Base-by-base conservation (phyloP, 768 basidiomycete species). In the Pleurotus tuber-regium region DNA sequence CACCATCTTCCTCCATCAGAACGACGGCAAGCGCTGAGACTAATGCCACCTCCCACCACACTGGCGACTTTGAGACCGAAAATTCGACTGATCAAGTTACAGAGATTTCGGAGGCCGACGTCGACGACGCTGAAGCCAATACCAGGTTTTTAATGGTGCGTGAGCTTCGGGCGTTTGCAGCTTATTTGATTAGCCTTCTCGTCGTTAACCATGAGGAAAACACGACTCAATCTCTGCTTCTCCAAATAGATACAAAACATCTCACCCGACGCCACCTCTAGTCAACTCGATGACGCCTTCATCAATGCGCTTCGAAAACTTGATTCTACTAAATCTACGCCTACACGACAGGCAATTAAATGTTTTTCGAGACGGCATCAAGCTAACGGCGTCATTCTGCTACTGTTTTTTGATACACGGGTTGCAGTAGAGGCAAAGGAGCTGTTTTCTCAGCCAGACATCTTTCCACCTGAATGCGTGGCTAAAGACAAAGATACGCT, bases 341-440 rank as follows among this genome's bases (percentile, higher is more conserved):
- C 43, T 44, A 21, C 46, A 18, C 30, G 11, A 29, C 35, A n/a
- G 9, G 35, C 35, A 38, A 48, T 48, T 14, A 48, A 48, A 48
- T 31, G 29, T 26, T 30, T 48, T n/a, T 48, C 19, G 14, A 31
- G 35, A 35, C 31, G 35, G 18, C 30, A 24, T 31, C 68, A 71
- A 43, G 70, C 71, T 8, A 70, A 78, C 30, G 83, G 83, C 5
- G 66, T 79, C 36, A 67, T 86, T 39, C 70, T 86, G 54, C 54
- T 84, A 16, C 77, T 82, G 5, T 86, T 87, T 56, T 79, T 76
- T 64, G 84, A 88, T 56, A 62, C 77, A 38, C 76, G 84, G 44
- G 69, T 83, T 10, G 56, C 53, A 43, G 78, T 83, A 2, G 69
- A 69, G 33, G 71, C 70, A 4, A 31, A 35, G 16, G 29, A 12